Percentiles rank a stretch among this genome's conserved stretches.
Evolutionary conservation across 176 grass and related monocot genomes (phyloP).

Genomic region (Hyparrhenia diplandra): DNA sequence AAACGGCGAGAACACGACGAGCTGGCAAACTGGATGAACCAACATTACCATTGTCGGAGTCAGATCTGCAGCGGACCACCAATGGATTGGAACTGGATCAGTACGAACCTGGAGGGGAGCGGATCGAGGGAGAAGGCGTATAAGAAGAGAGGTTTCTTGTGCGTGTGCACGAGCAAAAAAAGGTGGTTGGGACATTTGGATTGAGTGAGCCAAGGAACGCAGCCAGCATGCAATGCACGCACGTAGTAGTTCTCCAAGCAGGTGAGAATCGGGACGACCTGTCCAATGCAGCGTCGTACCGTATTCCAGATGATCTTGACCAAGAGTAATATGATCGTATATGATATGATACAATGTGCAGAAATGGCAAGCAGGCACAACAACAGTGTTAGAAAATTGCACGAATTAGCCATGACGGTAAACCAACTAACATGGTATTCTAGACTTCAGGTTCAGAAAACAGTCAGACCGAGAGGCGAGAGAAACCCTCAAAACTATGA

Average conservation of each 20-base stretch:
- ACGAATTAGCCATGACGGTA: not conserved
- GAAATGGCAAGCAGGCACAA: not conserved
- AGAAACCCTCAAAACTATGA: not conserved
- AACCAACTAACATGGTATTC: conserved; percentile 20
- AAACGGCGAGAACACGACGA: not conserved
- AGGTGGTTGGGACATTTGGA: conserved; percentile 23
- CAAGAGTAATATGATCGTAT: not conserved
- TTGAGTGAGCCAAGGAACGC: conserved; percentile 30
- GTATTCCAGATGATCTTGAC: not conserved
- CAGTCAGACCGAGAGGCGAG: not conserved
- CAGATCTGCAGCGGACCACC: not conserved
- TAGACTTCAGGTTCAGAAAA: not conserved
- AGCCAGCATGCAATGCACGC: not conserved
- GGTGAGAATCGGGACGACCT: conserved; percentile 14
- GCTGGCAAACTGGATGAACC: not conserved
- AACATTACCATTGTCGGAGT: conserved; percentile 33
- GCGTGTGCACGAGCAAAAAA: not conserved
- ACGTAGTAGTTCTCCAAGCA: not conserved
- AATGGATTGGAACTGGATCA: not conserved
- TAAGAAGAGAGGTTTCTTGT: not conserved
- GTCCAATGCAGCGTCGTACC: not conserved
- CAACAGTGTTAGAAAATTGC: not conserved
- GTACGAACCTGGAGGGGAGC: not conserved
- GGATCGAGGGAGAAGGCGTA: not conserved
- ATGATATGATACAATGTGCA: not conserved